Percentiles rank a stretch among this genome's conserved stretches.
Evolutionary conservation across 495 filamentous ascomycete species (phyloP).

Genomic region (Xylaria intraflava): DNA sequence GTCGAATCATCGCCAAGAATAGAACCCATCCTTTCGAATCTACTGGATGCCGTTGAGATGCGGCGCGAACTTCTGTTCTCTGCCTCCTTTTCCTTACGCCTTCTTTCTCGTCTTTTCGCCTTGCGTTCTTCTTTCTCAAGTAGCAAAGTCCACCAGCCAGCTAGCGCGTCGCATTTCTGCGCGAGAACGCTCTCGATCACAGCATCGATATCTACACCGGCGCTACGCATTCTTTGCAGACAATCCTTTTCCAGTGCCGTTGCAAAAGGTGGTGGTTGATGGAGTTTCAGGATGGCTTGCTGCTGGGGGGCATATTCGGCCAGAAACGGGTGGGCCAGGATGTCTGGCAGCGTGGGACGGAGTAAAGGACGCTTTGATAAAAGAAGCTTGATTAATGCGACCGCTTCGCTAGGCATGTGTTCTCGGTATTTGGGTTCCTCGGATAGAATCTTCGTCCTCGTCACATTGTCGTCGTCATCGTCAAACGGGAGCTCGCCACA

Average conservation of each 20-base stretch:
- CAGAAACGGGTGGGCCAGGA: slow-evolving; percentile 83
- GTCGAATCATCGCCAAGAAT: slow-evolving; percentile 55
- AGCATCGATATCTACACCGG: slow-evolving; percentile 87
- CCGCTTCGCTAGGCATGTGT: slow-evolving; percentile 67
- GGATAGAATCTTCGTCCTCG: slow-evolving; percentile 74
- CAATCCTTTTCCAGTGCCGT: slow-evolving; percentile 87
- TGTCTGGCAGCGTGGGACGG: slow-evolving; percentile 78
- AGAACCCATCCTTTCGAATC: slow-evolving; percentile 70
- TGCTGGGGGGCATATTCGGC: slow-evolving; percentile 83
- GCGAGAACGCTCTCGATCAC: slow-evolving; percentile 91
- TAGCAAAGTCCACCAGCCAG: slow-evolving; percentile 93
- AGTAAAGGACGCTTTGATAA: slow-evolving; percentile 85
- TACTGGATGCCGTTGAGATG: slow-evolving; percentile 77
- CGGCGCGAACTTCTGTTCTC: slow-evolving; percentile 76
- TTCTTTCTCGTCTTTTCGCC: slow-evolving; percentile 72
- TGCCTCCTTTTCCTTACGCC: slow-evolving; percentile 73
- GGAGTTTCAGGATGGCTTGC: slow-evolving; percentile 79
- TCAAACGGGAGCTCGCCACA: slow-evolving; percentile 93
- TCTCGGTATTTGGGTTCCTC: slow-evolving; percentile 82
- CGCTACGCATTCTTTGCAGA: slow-evolving; percentile 86
- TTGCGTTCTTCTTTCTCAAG: slow-evolving; percentile 96
- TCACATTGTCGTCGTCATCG: slow-evolving; percentile 82
- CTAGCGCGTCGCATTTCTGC: slow-evolving; percentile 79
- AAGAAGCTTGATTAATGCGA: slow-evolving; percentile 64
- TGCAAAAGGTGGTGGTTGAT: slow-evolving; percentile 77